Base-by-base conservation (phyloP, 2,329 filamentous ascomycete species). In the Microcyclosporella mali region DNA sequence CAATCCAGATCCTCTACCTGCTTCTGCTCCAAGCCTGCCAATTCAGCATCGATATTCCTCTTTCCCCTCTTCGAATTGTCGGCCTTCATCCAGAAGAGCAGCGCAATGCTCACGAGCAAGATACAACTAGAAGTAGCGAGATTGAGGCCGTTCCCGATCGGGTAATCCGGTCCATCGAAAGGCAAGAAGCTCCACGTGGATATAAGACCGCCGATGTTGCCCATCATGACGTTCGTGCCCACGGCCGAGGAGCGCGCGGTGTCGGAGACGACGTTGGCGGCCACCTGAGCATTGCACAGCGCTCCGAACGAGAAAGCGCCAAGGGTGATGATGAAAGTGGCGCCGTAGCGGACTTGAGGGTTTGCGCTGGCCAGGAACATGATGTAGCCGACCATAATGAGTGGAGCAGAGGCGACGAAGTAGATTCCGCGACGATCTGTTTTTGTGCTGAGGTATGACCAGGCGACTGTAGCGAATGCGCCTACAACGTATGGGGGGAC, bases 401-500 rank as follows among this genome's bases (percentile, higher is more conserved):
- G 59, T 0, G 82, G 81, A 0, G 80, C 74, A 1, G 70, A 71
- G 9, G 72, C 42, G 35, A 82, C 72, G 56, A 85, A 73, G 60
- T 84, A 79, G 33, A 82, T 68, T 29, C 76, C 70, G 7, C 82
- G 73, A 1, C 65, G 66, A 56, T 85, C 80, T 43, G 73, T 66
- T 10, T 74, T 72, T 74, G 78, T 83, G 57, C 74, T 78, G 3
- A 82, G 59, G 43, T 75, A 76, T 0, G 81, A 80, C 37, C 85
- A 66, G 0, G 79, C 58, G 0, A 86, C 43, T 0, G 77, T 81
- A 62, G 84, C 84, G 59, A 85, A 78, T 0, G 73, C 81, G 0
- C 82, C 83, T 0, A 85, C 77, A 0, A 81, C 63, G 55, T 86
- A 87, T 0, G 82, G 82, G 0, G 83, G 84, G 0, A 85, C 83